Base-by-base conservation (phyloP, 192 early-diverging fungal genomes). In the Nowakowskiella sp. region DNA sequence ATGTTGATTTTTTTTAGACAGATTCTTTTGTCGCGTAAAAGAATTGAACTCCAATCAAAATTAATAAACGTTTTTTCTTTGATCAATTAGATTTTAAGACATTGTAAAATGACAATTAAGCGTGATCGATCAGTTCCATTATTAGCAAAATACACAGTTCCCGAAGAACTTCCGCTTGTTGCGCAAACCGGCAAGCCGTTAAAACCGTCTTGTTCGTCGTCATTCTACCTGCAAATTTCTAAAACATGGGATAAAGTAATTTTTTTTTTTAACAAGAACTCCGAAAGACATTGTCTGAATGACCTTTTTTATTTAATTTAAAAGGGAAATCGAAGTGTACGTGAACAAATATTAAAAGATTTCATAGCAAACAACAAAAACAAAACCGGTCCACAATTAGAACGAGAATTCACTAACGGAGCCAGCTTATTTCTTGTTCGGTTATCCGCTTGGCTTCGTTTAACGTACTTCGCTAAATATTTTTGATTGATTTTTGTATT, bases 381-480 rank as follows among this genome's bases (percentile, higher is more conserved):
- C 43, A 76, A 78, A 47, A 81, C 79, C 2, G 79, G 76, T 10
- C 79, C 79, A 9, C 80, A 82, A 45, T 59, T 82, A 4, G 80
- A 82, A 57, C 48, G 63, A 31, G 77, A 82, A 50, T 68, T 82
- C 46, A 62, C 62, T 49, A 73, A 77, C 47, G 80, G 77, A 8
- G 80, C 80, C 0, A 74, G 71, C 42, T 53, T 82, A 50, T 82
- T 82, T 55, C 56, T 82, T 53, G 80, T 75, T 25, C 42, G 80
- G 19, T 52, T 82, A 1, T 64, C 74, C n/a, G 73, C 80, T 6
- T 82, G 71, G 68, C 50, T 80, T 34, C 49, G 80, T 42, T 49
- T 82, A 51, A 82, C 72, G 57, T 82, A 51, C 32, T 51, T 64
- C 28, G 10, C 42, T 16, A 13, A 13, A 10, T 47, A 10, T 27